Evolutionary conservation across 2,329 filamentous ascomycete species (phyloP).

Genomic region (Penicillium hesseltinei): DNA sequence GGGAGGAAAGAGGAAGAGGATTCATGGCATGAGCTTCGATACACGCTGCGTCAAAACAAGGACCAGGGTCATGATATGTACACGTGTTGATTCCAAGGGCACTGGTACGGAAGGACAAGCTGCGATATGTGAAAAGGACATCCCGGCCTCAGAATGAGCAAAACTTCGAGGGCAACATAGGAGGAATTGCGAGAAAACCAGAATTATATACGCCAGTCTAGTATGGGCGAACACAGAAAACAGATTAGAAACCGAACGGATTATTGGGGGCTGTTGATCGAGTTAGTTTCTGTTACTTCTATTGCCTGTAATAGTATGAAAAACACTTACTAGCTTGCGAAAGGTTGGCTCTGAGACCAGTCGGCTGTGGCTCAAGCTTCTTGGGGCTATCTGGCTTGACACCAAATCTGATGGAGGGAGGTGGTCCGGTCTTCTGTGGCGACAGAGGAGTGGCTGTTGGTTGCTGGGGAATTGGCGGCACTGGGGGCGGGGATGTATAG

Average conservation of each 20-base stretch:
- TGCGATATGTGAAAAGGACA: conserved; percentile 13
- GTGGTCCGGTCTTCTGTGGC: conserved; percentile 78
- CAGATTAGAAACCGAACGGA: conserved; percentile 64
- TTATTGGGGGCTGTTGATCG: conserved; percentile 61
- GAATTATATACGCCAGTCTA: conserved; percentile 30
- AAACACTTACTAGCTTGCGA: conserved; percentile 86
- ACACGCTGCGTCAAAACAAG: conserved; percentile 12
- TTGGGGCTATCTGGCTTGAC: conserved; percentile 67
- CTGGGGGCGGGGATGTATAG: conserved; percentile 50
- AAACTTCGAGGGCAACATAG: conserved; percentile 1
- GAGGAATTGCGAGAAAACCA: conserved; percentile 14
- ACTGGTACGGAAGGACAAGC: conserved; percentile 16
- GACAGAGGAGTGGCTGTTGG: conserved; percentile 62
- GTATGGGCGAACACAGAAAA: conserved; percentile 1
- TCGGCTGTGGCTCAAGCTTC: conserved; percentile 80
- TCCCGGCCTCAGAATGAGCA: not conserved
- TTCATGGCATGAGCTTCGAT: conserved; percentile 17
- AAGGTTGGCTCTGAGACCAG: conserved; percentile 85
- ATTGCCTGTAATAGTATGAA: not conserved
- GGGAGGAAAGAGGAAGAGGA: conserved; percentile 1
- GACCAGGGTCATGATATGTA: conserved; percentile 24
- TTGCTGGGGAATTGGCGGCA: conserved; percentile 59
- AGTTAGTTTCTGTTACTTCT: conserved; percentile 13
- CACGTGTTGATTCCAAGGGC: conserved; percentile 19
- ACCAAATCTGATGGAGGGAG: conserved; percentile 86